Base-by-base conservation (phyloP, 2,329 filamentous ascomycete genomes). In the Aspergillus intermedius region DNA sequence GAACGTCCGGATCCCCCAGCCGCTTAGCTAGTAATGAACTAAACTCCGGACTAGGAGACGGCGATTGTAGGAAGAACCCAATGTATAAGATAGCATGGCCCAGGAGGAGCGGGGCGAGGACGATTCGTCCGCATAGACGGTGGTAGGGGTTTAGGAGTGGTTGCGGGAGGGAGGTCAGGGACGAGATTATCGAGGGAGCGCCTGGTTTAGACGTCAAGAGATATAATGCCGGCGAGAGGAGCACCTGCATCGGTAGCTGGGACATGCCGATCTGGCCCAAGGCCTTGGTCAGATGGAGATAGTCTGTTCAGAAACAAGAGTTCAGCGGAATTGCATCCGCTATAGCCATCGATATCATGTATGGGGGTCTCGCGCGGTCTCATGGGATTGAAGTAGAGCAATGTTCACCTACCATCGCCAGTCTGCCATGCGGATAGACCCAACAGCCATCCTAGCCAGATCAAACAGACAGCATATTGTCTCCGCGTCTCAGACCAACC, bases 231-330 rank as follows among this genome's bases (percentile, higher is more conserved):
- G 71, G 64, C 5, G 71, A 66, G 50, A 84, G 73, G 5, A 83
- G 69, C 49, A 82, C 80, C 47, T 83, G 80, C 2, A 83, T 61
- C 1, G 81, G 81, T 1, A 81, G 61, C 55, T 84, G 81, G 7
- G 80, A 82, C 5, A 80, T 72, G 19, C 71, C 79, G 44, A 83
- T 72, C 42, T 80, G 78, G 15, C 77, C 81, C 46, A 84, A 73
- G 4, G 80, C 75, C 65, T 82, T 83, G 21, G 81, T 83, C 21
- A 84, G 66, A 61, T 84, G 81, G 25, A 83, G 70, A 49, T 83
- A 84, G 62, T 84, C 81, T 82, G 54, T 34, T 21, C 12, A n/a
- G 17, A 30, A 30, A 30, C 25, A 30, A 30, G 7, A 30, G 17
- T 10, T 40, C 6, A 37, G 13, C 13, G 10, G 48, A n/a, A 35